A percentile compares a stretch with the other conserved stretches of the same genome.
Conservation (phyloP, 2,329 filamentous ascomycete species). For the Diplodia seriata region DNA sequence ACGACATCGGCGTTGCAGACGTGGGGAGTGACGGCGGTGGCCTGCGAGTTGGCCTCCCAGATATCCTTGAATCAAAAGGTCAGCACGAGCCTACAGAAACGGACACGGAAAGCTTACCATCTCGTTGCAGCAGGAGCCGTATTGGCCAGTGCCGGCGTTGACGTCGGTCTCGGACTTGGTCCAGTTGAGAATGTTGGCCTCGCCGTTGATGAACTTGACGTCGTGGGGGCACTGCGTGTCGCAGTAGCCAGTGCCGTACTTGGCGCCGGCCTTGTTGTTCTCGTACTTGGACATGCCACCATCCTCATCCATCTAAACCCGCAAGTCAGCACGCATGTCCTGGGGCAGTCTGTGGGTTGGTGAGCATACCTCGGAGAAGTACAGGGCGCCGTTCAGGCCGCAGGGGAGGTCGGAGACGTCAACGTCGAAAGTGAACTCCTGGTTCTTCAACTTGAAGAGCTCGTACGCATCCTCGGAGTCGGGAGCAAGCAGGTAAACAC, state of each 20-base stretch:
- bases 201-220: constrained; percentile 62
- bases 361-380: constrained; percentile 50
- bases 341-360: neutral
- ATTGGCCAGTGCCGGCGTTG: constrained; percentile 60
- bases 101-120: neutral
- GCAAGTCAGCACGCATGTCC: neutral
- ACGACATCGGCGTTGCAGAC: constrained; percentile 57
- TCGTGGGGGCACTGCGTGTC: constrained; percentile 52
- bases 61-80: constrained; percentile 53
- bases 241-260: constrained; percentile 65
- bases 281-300: constrained; percentile 63
- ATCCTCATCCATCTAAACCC: constrained; percentile 64
- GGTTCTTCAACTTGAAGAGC: constrained; percentile 51
- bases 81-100: too few species aligned
- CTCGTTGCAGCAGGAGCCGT: constrained; percentile 63
- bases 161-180: constrained; percentile 58
- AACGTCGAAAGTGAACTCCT: constrained; percentile 53
- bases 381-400: constrained; percentile 74
- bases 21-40: constrained; percentile 70
- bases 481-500: constrained; percentile 52
- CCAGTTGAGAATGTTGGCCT: constrained; percentile 65
- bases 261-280: constrained; percentile 60
- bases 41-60: constrained; percentile 73
- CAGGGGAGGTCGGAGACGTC: constrained; percentile 68
- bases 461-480: constrained; percentile 51